A percentile compares a stretch with the other conserved stretches of the same genome.
Conservation (phyloP, 2,329 filamentous ascomycete species). For the Microcyclospora tardicrescens region DNA sequence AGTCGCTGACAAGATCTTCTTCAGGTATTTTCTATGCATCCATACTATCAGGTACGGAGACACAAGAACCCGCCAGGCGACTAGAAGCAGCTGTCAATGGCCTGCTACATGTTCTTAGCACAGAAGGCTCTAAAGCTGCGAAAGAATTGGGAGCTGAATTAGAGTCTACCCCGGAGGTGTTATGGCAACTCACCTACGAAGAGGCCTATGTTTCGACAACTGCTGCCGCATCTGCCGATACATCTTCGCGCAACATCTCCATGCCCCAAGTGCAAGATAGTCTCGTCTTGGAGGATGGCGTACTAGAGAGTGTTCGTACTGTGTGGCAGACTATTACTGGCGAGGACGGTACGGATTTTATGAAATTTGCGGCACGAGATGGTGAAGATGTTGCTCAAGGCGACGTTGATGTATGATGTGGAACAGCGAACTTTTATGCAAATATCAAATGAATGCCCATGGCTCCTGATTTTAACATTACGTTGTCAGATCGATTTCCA, state of each 20-base stretch:
- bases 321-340: conserved; percentile 57
- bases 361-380: conserved; percentile 56
- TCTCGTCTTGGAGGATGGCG: conserved; percentile 60
- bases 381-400: conserved; percentile 52
- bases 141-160: conserved; percentile 4
- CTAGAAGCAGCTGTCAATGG: conserved; percentile 30
- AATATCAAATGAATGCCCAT: too few species aligned
- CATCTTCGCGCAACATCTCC: conserved; percentile 20
- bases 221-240: conserved; percentile 12
- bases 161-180: conserved; percentile 24
- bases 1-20: conserved; percentile 18
- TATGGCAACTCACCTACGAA: conserved; percentile 43
- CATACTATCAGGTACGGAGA: conserved; percentile 20
- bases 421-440: too few species aligned
- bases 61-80: conserved; percentile 21
- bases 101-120: conserved; percentile 28
- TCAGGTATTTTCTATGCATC: conserved; percentile 48
- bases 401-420: conserved; percentile 20
- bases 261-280: conserved; percentile 45
- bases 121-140: too few species aligned
- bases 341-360: conserved; percentile 47
- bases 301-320: conserved; percentile 52
- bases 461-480: too few species aligned
- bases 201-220: conserved; percentile 25
- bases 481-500: too few species aligned